Evolutionary conservation across 2,329 filamentous ascomycete species (phyloP), one percentile per base, ranked within the genome.

Genomic region (Colletotrichum incanum): DNA sequence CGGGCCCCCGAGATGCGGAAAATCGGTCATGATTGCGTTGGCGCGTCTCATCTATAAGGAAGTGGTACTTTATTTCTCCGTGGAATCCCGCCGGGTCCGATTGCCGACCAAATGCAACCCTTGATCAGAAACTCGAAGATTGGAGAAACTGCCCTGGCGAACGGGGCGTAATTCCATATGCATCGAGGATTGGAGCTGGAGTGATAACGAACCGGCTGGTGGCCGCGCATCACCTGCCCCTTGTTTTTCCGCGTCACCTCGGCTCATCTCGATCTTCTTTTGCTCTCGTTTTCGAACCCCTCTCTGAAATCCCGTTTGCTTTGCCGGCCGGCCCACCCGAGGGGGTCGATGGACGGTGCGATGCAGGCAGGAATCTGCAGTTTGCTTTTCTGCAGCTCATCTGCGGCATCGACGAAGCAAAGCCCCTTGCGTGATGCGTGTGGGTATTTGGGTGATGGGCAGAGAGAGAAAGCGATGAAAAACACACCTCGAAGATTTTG

Each of bases 11-110:
- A 23, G 31, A 60, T 26, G 41, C 23, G 43, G n/a, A 64, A 43
- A 37, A 37, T 41, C 26, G 41, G 41, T 41, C 28, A 39, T 39
- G 65, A 58, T 68, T 71, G 68, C 65, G 50, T 71, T 37, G 64
- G 50, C 64, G 49, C 58, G 65, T 71, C 68, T 71, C 65, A 71
- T 68, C 50, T 45, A 59, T 45, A 59, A 59, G 58, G 47, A 34
- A 23, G 34, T 34, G 61, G 23, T 31, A 7, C 55, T 37, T 37
- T 18, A 28, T 37, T 61, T 34, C 18, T 49, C 62, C 60, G 60
- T 28, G 60, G 60, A 23, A 50, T 39, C 31, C 45, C 31, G 26
- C 6, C 45, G 45, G 60, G 14, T 37, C 60, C 45, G 59, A 26
- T 52, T 49, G 45, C 60, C 60, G 45, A 49, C 41, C 20, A n/a